A percentile compares a stretch with the other conserved stretches of the same genome.
phyloP scores from a whole-genome alignment of 345 rosid species.

The Pistacia atlantica region DNA sequence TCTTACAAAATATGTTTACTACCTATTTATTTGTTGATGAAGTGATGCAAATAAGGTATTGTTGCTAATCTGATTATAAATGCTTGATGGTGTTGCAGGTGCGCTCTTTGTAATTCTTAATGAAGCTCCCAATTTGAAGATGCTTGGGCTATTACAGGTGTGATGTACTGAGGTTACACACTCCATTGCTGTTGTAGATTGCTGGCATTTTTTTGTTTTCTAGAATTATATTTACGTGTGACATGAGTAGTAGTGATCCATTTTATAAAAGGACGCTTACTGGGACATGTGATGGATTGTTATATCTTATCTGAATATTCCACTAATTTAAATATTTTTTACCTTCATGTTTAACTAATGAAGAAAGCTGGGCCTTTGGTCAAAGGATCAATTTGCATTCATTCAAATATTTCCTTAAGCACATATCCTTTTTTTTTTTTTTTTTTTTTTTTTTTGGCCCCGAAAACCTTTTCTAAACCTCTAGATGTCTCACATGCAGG shows the following conservation, averaged over 20 bases:
- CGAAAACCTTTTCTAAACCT: conserved; percentile 23
- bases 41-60: conserved; percentile 4
- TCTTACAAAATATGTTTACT: not conserved
- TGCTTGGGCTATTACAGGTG: conserved; percentile 99
- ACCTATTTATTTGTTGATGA: too few relatives aligned
- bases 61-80: conserved; percentile 15
- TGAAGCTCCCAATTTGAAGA: conserved; percentile 84
- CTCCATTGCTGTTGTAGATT: conserved; percentile 13
- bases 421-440: not conserved
- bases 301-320: not conserved
- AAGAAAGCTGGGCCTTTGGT: conserved; percentile 5
- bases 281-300: not conserved
- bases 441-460: not conserved
- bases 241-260: not conserved
- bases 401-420: not conserved
- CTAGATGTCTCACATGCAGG: conserved; percentile 49
- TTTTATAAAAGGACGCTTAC: not conserved
- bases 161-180: conserved; percentile 26
- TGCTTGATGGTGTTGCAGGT: conserved; percentile 53
- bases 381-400: conserved; percentile 9
- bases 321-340: not conserved
- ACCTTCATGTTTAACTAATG: conserved; percentile 1
- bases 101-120: conserved; percentile 81
- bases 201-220: not conserved
- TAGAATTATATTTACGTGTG: not conserved